Evolutionary conservation across 202 grass and related monocot genomes (phyloP).

Genomic region (Schoenoplectus tabernaemontani): DNA sequence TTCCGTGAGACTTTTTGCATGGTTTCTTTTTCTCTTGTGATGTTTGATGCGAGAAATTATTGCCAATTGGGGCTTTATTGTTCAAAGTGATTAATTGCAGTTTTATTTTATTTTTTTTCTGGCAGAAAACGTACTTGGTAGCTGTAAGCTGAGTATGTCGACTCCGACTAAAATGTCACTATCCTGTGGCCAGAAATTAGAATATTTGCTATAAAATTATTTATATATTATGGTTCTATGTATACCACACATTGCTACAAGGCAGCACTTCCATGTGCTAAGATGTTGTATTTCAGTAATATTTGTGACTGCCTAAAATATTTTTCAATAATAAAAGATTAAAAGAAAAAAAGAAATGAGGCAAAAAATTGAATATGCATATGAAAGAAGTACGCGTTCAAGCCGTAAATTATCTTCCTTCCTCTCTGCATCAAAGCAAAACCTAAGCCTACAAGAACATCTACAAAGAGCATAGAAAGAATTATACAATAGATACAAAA

Average conservation of each 20-base stretch:
- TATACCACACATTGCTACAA: background rate
- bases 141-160: background rate
- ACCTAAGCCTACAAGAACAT: conserved; percentile 7
- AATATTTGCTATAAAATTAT: background rate
- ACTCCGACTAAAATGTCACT: background rate
- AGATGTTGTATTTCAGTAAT: background rate
- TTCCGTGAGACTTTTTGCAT: background rate
- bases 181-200: background rate
- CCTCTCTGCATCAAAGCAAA: conserved; percentile 6
- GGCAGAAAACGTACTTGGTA: background rate
- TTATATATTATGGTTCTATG: background rate
- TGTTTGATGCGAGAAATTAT: background rate
- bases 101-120: background rate
- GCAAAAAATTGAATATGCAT: background rate
- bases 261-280: background rate
- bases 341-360: background rate
- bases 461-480: conserved; percentile 2
- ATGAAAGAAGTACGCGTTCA: background rate
- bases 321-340: background rate
- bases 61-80: background rate
- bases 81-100: background rate
- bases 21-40: background rate
- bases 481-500: conserved; percentile 14
- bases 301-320: background rate
- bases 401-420: conserved; percentile 8